phyloP scores from a whole-genome alignment of 768 basidiomycete genomes.

The Saitozyma sp. region DNA sequence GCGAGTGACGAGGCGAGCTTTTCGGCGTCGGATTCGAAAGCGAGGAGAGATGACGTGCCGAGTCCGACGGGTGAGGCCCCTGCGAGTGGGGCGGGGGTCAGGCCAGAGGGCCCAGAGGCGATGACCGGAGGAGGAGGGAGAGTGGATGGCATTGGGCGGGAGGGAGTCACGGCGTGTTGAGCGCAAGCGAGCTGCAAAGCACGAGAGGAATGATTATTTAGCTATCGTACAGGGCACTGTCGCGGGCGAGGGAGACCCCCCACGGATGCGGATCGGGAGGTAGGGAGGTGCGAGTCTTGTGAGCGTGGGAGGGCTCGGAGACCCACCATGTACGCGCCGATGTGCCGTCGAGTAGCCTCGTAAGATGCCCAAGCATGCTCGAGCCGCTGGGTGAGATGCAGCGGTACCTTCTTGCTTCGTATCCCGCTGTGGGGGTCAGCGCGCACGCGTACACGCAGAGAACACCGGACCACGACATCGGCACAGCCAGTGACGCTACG shows the following conservation, averaged over 20 bases:
- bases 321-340: conserved; percentile 22
- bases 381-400: conserved; percentile 10
- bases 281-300: conserved; percentile 3
- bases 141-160: background rate
- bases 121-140: background rate
- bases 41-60: background rate
- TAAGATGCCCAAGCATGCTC: conserved; percentile 14
- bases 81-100: background rate
- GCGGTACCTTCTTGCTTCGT: background rate
- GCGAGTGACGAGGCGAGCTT: conserved; percentile 6
- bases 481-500: too few species aligned
- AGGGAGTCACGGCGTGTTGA: background rate
- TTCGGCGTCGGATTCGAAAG: background rate
- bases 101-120: background rate
- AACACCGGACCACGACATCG: background rate
- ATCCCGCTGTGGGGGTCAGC: conserved; percentile 6
- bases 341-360: conserved; percentile 15
- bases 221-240: background rate
- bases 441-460: background rate
- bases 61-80: background rate
- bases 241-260: conserved; percentile 2
- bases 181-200: background rate
- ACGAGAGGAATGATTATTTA: background rate
- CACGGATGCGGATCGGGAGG: conserved; percentile 1
- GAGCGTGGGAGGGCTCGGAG: background rate